These are phyloP conservation scores for Hevea brasiliensis DNA, from an alignment of 345 rosid genomes.

Conservation along the genomic window DNA sequence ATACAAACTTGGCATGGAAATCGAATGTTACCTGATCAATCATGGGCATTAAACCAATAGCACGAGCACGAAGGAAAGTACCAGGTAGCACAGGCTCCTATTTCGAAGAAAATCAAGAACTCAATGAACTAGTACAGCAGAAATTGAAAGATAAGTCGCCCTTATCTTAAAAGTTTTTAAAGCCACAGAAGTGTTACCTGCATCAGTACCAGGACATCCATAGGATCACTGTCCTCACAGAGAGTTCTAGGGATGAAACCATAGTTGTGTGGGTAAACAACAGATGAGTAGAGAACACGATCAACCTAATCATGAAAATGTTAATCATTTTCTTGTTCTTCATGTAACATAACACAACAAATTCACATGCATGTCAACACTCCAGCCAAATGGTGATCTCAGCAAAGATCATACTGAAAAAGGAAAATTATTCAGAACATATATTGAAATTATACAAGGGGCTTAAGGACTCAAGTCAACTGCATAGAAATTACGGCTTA, in stretches of 20 bases:
- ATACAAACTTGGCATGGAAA: neutral
- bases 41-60: conserved; percentile 99
- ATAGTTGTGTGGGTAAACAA: conserved; percentile 98
- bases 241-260: conserved; percentile 96
- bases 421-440: neutral
- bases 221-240: conserved; percentile 97
- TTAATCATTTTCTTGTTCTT: neutral
- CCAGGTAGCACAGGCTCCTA: conserved; percentile 96
- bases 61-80: conserved; percentile 94
- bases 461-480: neutral
- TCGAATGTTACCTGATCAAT: conserved; percentile 69
- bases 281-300: conserved; percentile 92
- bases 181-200: conserved; percentile 54
- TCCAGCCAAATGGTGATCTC: neutral
- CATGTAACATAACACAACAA: neutral
- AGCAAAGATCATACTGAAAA: neutral
- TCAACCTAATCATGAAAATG: conserved; percentile 67
- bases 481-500: neutral
- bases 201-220: conserved; percentile 94
- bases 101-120: conserved; percentile 9
- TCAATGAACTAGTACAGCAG: neutral
- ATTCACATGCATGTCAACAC: neutral
- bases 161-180: neutral
- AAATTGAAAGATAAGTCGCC: conserved; percentile 4
- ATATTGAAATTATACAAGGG: neutral